Evolutionary conservation across 768 basidiomycete species (phyloP).

Genomic region (Kwoniella heveanensis): DNA sequence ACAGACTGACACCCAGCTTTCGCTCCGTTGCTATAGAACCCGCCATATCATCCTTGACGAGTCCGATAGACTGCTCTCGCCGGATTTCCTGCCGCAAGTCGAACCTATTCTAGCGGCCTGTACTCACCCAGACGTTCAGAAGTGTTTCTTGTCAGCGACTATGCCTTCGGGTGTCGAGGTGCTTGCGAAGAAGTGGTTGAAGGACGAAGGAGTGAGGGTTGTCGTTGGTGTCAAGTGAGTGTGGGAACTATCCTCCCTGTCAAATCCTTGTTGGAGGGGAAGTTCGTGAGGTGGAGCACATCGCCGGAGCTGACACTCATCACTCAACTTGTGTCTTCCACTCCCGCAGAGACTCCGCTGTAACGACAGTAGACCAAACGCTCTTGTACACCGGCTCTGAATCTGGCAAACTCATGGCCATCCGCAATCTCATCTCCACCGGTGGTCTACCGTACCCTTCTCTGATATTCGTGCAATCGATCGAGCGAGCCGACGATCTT

Average conservation of each 20-base stretch:
- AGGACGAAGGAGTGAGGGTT: constrained; percentile 76
- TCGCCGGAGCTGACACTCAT: too few relatives aligned
- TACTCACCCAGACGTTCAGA: constrained; percentile 69
- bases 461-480: constrained; percentile 88
- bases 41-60: constrained; percentile 86
- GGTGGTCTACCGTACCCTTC: constrained; percentile 78
- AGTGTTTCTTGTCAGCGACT: constrained; percentile 91
- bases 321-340: too few relatives aligned
- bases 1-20: background rate
- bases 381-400: constrained; percentile 92
- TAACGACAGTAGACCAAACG: constrained; percentile 83
- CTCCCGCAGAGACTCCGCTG: constrained; percentile 77
- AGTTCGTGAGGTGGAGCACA: too few relatives aligned
- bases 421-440: constrained; percentile 74
- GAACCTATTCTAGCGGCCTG: constrained; percentile 84
- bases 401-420: constrained; percentile 86
- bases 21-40: constrained; percentile 62
- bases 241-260: background rate
- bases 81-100: constrained; percentile 83
- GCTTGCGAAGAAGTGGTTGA: constrained; percentile 79
- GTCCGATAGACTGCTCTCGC: constrained; percentile 85
- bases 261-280: too few relatives aligned
- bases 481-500: constrained; percentile 62
- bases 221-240: constrained; percentile 95
- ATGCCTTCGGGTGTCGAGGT: constrained; percentile 86